Evolutionary conservation across 441 rosid species (phyloP).

Genomic region (Erodium moschatum): DNA sequence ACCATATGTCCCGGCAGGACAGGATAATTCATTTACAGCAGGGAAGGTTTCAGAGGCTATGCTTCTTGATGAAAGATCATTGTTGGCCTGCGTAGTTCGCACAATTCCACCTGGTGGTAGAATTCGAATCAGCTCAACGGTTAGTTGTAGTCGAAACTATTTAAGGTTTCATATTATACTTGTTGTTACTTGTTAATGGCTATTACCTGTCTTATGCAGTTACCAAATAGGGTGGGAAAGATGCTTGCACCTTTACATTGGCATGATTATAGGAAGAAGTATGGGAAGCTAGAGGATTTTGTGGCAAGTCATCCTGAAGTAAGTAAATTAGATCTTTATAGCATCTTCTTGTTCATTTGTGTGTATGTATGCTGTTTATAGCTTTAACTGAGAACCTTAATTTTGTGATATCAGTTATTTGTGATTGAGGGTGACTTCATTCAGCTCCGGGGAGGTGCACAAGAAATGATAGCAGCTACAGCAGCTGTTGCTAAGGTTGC

Average conservation of each 20-base stretch:
- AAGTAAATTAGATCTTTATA: slow-evolving; percentile 16
- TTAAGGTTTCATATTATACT: background rate
- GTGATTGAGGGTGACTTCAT: slow-evolving; percentile 73
- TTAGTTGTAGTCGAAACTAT: slow-evolving; percentile 26
- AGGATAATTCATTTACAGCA: slow-evolving; percentile 20
- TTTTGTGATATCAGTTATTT: slow-evolving; percentile 54
- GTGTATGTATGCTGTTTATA: background rate
- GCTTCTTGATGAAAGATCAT: slow-evolving; percentile 80
- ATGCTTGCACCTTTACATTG: slow-evolving; percentile 95
- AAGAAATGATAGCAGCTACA: slow-evolving; percentile 80
- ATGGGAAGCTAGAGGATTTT: slow-evolving; percentile 94
- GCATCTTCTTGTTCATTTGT: background rate
- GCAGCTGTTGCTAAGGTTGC: slow-evolving; percentile 91
- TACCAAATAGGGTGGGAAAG: slow-evolving; percentile 84
- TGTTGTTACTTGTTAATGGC: background rate
- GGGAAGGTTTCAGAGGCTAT: slow-evolving; percentile 40
- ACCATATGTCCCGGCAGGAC: slow-evolving; percentile 31
- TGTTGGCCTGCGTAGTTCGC: slow-evolving; percentile 87
- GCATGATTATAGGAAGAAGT: slow-evolving; percentile 87
- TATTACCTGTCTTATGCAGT: slow-evolving; percentile 36
- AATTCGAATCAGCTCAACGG: slow-evolving; percentile 82
- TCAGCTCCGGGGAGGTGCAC: slow-evolving; percentile 89
- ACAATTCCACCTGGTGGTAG: slow-evolving; percentile 90
- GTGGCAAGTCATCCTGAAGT: slow-evolving; percentile 77
- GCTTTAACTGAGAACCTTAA: slow-evolving; percentile 10